Evolutionary conservation across 129 eudicot species (phyloP).

Genomic region (Arctium lappa): DNA sequence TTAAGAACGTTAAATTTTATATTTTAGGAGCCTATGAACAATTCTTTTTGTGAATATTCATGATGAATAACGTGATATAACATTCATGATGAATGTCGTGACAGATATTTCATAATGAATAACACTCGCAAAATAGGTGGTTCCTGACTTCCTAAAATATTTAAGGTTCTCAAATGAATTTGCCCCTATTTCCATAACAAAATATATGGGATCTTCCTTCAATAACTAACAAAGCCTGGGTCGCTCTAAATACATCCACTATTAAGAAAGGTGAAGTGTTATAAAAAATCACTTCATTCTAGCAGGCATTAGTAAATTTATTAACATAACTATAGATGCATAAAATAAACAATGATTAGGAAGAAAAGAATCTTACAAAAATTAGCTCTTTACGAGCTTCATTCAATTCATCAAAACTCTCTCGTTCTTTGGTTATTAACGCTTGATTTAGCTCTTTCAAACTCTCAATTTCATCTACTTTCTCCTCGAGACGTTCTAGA

Average conservation of each 20-base stretch:
- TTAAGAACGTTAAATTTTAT: no score
- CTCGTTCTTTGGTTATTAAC: constrained; percentile 46
- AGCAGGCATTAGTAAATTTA: neutral
- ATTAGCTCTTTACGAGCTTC: constrained; percentile 70
- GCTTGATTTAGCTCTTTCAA: constrained; percentile 44
- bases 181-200: neutral
- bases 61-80: no score
- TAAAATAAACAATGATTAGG: neutral
- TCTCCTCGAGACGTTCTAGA: constrained; percentile 42
- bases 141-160: neutral
- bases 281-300: neutral
- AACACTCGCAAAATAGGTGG: neutral
- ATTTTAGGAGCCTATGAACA: neutral
- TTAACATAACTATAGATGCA: neutral
- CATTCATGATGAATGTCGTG: neutral
- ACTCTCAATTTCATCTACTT: constrained; percentile 46
- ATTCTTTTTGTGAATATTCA: neutral
- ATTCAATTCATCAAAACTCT: constrained; percentile 51
- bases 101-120: no score
- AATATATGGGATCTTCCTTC: neutral
- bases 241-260: neutral
- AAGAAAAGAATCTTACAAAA: constrained; percentile 33
- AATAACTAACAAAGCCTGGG: neutral
- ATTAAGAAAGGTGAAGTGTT: neutral
- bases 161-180: neutral